These are phyloP conservation scores for Saccharomycopsis olivae DNA, from an alignment of 805 yeast species.

Conservation along the genomic window DNA sequence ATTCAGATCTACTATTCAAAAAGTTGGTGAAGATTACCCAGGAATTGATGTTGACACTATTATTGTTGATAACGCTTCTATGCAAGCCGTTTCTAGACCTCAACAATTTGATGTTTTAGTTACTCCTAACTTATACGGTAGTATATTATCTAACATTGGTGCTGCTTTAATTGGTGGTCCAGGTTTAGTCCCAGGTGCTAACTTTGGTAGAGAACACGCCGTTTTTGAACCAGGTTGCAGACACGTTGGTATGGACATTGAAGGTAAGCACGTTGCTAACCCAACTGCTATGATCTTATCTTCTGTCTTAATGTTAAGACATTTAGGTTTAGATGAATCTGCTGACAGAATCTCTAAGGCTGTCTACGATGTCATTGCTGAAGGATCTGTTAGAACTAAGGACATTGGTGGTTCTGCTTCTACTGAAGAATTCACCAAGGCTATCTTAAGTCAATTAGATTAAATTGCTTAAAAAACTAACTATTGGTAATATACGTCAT, in stretches of 20 bases:
- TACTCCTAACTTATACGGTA: constrained; percentile 96
- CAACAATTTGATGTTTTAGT: constrained; percentile 97
- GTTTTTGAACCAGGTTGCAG: constrained; percentile 99
- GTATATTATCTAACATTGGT: constrained; percentile 94
- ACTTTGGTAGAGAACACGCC: constrained; percentile 95
- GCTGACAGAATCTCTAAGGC: constrained; percentile 87
- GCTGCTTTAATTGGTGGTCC: constrained; percentile 94
- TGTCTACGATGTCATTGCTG: constrained; percentile 81
- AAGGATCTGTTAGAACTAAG: constrained; percentile 73
- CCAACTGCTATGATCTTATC: constrained; percentile 97
- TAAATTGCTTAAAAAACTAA: background rate
- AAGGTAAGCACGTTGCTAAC: constrained; percentile 92
- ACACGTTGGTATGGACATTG: constrained; percentile 95
- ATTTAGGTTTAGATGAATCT: constrained; percentile 74
- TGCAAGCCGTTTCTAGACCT: constrained; percentile 98
- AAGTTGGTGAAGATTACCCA: constrained; percentile 80
- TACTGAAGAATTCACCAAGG: constrained; percentile 91
- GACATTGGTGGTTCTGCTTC: constrained; percentile 88
- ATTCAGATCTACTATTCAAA: constrained; percentile 87
- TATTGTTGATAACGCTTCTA: constrained; percentile 97
- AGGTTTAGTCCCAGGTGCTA: constrained; percentile 97
- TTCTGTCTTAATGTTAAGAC: constrained; percentile 86
- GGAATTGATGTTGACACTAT: constrained; percentile 76
- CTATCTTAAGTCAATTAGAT: constrained; percentile 60
- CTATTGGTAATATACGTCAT: too few relatives aligned